phyloP scores from a whole-genome alignment of 2,329 filamentous ascomycete species.

The Cryphonectria carpinicola region DNA sequence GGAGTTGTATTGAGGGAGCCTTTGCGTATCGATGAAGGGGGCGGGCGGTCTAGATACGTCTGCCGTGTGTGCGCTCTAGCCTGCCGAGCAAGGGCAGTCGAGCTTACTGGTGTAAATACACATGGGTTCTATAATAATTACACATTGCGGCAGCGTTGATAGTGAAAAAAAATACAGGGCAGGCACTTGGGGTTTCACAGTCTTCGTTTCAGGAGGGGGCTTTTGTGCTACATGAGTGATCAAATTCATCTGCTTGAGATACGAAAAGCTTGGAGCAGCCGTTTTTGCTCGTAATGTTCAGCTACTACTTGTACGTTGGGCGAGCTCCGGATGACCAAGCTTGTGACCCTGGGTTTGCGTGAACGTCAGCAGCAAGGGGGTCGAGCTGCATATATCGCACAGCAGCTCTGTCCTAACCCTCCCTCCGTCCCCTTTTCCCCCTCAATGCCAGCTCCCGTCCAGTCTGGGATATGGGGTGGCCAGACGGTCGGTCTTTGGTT shows the following conservation, averaged over 20 bases:
- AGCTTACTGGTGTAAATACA: slow-evolving; percentile 1
- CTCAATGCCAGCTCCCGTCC: neutral
- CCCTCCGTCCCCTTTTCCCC: neutral
- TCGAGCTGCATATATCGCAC: neutral
- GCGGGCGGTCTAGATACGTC: neutral
- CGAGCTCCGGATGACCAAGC: neutral
- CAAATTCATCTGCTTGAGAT: neutral
- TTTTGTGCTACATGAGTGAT: neutral
- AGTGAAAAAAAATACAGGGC: neutral
- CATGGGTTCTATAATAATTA: neutral
- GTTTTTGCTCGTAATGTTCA: neutral
- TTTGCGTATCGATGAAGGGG: neutral
- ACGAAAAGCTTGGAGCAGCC: neutral
- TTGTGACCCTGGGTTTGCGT: neutral
- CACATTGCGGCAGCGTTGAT: neutral
- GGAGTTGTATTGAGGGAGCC: neutral
- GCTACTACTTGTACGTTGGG: neutral
- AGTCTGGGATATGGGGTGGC: neutral
- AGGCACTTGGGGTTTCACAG: neutral
- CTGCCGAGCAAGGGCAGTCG: neutral
- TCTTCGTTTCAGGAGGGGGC: neutral
- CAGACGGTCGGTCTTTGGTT: neutral
- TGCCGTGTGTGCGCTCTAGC: neutral
- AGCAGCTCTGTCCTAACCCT: neutral
- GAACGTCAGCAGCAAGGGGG: neutral